Evolutionary conservation across 1,284 basidiomycete species (phyloP), one percentile per base, ranked within the genome.

Genomic region (Trametes sp.): DNA sequence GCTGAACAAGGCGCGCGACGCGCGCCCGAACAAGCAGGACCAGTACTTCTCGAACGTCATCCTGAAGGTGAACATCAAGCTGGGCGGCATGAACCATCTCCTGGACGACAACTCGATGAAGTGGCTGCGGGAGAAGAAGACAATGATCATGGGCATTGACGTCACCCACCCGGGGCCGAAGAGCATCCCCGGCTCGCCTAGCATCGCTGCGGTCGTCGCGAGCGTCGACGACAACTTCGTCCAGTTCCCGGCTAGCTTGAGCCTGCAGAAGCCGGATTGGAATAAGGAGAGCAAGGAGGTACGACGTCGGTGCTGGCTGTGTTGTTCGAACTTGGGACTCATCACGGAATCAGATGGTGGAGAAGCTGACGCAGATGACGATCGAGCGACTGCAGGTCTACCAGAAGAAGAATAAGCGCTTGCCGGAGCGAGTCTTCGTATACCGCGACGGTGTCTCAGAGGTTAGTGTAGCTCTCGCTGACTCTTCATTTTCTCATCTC

Each of bases 61-160:
- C 1, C 65, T 78, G 23, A 79, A 80, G 73, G 81, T 91, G 14
- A 94, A 94, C 69, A 85, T 85, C 33, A 94, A 94, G 75, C 84
- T 94, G 1, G 89, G 90, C 2, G 93, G 93, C 0, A 76, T 87
- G 26, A 94, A 94, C 70, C 91, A 93, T 74, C 70, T 83, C 63
- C 75, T 93, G 31, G 87, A 89, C 44, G 68, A 77, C 0, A 67
- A 66, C 4, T 83, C 83, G 2, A 85, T 88, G 82, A 65, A 64
- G 26, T 93, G 91, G 91, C 74, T 93, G 44, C 84, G 73, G 2
- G 83, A 83, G 72, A 80, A 82, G 70, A 82, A 82, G 62, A 92
- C 92, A 19, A 94, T 94, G 87, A 76, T 94, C 72, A 87, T 94
- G 11, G 93, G 92, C 0, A 88, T 90, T 45, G 90, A 94, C 69